Evolutionary conservation across 208 protist genomes (phyloP).

Genomic region (Wallacemonas sp.): DNA sequence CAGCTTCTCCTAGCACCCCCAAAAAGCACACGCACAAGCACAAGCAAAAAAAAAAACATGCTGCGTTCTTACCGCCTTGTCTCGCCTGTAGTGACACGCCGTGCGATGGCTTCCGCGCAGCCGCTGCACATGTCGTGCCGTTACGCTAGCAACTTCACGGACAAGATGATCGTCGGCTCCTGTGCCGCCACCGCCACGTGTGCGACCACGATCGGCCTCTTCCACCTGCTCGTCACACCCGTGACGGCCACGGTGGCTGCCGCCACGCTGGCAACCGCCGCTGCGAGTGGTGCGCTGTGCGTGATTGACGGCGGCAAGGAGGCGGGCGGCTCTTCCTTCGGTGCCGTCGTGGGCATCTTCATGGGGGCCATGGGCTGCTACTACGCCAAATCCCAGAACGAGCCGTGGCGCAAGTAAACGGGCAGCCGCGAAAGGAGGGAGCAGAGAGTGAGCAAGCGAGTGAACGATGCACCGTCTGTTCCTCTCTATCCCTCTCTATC

Average conservation of each 20-base stretch:
- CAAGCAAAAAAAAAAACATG: conserved; percentile 1
- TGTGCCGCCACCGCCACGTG: conserved; percentile 59
- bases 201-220: conserved; percentile 67
- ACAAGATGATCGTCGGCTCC: conserved; percentile 82
- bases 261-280: conserved; percentile 66
- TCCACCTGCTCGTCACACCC: conserved; percentile 86
- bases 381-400: conserved; percentile 87
- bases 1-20: not conserved
- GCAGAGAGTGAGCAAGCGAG: too few species aligned
- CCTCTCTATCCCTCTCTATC: not conserved
- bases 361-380: conserved; percentile 81
- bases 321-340: conserved; percentile 68
- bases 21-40: not conserved
- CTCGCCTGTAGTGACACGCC: not conserved
- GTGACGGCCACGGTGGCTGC: conserved; percentile 54
- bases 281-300: conserved; percentile 62
- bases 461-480: not conserved
- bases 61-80: conserved; percentile 4
- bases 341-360: conserved; percentile 78
- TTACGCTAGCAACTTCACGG: conserved; percentile 44
- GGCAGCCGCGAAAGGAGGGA: too few species aligned
- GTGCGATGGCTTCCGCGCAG: conserved; percentile 9
- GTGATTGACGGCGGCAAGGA: conserved; percentile 80
- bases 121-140: conserved; percentile 32
- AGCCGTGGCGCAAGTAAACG: conserved; percentile 86